phyloP scores from a whole-genome alignment of 768 basidiomycete genomes.

The Strobilomyces dryophilus region DNA sequence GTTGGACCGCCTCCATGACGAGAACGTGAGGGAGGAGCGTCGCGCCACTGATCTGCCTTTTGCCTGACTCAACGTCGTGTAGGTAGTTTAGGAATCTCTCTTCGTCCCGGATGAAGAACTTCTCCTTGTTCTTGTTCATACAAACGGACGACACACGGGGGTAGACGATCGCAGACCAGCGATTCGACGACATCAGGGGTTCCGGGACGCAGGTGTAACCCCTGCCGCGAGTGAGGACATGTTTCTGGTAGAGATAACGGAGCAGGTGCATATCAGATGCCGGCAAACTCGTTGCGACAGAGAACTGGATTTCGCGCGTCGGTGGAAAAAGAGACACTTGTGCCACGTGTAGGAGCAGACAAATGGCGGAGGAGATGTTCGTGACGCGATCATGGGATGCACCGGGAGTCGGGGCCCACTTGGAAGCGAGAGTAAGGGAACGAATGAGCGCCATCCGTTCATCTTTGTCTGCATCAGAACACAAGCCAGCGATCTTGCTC shows the following conservation, averaged over 20 bases:
- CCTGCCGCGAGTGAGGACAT: constrained; percentile 57
- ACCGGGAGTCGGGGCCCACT: constrained; percentile 66
- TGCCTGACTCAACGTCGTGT: constrained; percentile 50
- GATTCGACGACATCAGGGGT: constrained; percentile 55
- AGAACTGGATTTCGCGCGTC: constrained; percentile 12
- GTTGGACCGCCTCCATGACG: too few species aligned
- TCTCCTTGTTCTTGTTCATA: constrained; percentile 54
- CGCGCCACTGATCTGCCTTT: constrained; percentile 57
- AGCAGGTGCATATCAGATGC: constrained; percentile 38
- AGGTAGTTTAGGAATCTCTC: constrained; percentile 59
- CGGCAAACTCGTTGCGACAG: constrained; percentile 28
- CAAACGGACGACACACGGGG: constrained; percentile 53
- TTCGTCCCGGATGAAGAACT: constrained; percentile 56
- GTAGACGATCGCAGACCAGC: constrained; percentile 57
- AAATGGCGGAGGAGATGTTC: constrained; percentile 62
- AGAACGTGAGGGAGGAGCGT: constrained; percentile 65
- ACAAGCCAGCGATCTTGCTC: constrained; percentile 32
- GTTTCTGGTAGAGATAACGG: constrained; percentile 57
- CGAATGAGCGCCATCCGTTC: constrained; percentile 9
- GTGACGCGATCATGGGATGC: constrained; percentile 59
- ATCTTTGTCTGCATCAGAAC: constrained; percentile 22
- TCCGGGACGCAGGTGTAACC: constrained; percentile 45
- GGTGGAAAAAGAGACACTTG: constrained; percentile 21
- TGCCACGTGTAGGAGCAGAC: constrained; percentile 44
- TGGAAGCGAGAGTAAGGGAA: constrained; percentile 52